A percentile compares a stretch with the other conserved stretches of the same genome.
Evolutionary conservation across 2,329 filamentous ascomycete genomes (phyloP).

Genomic region (Epichloe festucae): DNA sequence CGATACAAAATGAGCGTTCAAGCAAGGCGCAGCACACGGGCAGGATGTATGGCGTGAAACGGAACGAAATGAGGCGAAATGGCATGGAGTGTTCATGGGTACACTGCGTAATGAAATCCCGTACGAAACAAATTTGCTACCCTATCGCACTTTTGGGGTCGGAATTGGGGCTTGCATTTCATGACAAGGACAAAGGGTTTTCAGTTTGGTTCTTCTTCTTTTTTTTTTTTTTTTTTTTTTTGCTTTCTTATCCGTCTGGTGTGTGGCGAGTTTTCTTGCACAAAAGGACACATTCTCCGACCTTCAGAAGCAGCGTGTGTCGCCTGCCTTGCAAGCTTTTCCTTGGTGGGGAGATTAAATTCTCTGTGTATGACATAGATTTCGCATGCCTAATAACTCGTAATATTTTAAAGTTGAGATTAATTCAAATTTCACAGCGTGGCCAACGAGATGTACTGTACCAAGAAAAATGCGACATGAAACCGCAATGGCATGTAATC

Average conservation of each 20-base stretch:
- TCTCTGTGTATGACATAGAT: too few relatives aligned
- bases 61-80: background rate
- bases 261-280: too few relatives aligned
- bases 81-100: background rate
- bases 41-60: background rate
- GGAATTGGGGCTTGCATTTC: background rate
- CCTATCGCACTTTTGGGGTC: background rate
- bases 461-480: background rate
- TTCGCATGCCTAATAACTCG: too few relatives aligned
- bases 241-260: background rate
- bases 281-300: too few relatives aligned
- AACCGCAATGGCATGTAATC: background rate
- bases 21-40: background rate
- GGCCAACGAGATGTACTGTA: background rate
- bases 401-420: too few relatives aligned
- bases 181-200: background rate
- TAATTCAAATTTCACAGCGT: background rate
- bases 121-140: background rate
- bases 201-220: background rate
- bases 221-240: background rate
- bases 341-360: too few relatives aligned
- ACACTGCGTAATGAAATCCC: background rate
- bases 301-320: too few relatives aligned
- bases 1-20: conserved; percentile 1
- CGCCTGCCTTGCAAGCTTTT: too few relatives aligned